A percentile compares a stretch with the other conserved stretches of the same genome.
phyloP scores from a whole-genome alignment of 371 early-diverging fungal species.

The Choanephora cucurbitarum region DNA sequence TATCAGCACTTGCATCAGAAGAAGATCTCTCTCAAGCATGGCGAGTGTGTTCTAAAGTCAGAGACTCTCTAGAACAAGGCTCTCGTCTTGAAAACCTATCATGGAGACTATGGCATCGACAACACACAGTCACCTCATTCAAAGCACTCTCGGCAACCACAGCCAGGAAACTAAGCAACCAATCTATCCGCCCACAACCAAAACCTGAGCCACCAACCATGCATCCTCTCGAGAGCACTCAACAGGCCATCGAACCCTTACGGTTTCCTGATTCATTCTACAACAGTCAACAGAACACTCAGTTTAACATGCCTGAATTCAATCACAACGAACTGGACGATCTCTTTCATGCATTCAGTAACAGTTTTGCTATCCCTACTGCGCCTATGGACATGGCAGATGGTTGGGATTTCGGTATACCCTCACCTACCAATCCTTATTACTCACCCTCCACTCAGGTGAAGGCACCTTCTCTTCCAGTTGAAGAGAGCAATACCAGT shows the following conservation, averaged over 20 bases:
- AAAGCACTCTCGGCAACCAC: constrained; percentile 40
- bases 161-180: constrained; percentile 40
- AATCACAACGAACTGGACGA: constrained; percentile 19
- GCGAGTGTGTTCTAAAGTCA: constrained; percentile 87
- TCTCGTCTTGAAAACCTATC: constrained; percentile 87
- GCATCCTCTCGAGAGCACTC: no score
- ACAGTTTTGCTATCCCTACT: neutral
- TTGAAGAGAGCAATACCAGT: constrained; percentile 13
- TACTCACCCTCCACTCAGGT: constrained; percentile 21
- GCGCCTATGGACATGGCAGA: constrained; percentile 19
- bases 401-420: constrained; percentile 31
- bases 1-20: constrained; percentile 69
- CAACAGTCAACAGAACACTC: constrained; percentile 7
- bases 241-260: no score
- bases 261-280: neutral
- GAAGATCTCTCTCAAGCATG: constrained; percentile 79
- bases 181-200: constrained; percentile 28
- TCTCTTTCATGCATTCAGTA: constrained; percentile 23
- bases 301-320: constrained; percentile 22
- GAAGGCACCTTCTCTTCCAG: no score
- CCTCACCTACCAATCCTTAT: constrained; percentile 30
- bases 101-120: constrained; percentile 83
- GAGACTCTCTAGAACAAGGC: constrained; percentile 86
- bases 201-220: constrained; percentile 31
- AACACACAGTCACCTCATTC: constrained; percentile 36